Evolutionary conservation across 768 basidiomycete species (phyloP), one percentile per base, ranked within the genome.

Genomic region (Hygrocybe coccinea): DNA sequence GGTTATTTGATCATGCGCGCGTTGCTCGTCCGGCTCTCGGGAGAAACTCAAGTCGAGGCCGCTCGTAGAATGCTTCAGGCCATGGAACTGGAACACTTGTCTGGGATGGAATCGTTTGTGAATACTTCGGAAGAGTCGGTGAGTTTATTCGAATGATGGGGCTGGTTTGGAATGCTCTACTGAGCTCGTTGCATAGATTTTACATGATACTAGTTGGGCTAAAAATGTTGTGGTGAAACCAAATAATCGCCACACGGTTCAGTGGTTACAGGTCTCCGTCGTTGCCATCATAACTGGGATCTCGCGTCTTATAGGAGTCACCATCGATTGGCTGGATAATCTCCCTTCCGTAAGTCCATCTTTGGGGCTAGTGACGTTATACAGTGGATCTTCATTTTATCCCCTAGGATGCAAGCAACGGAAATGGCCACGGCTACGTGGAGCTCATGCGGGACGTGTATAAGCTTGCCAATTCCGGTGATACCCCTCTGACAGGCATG

Each of bases 361-460:
- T 41, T 15, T n/a, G 12, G 17, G 37, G n/a, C n/a, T n/a, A 2
- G 41, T 44, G 21, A 17, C 12, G 17, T 36, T 29, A 29, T 11
- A 22, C 9, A 7, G 25, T 33, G 15, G 29, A 52, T 5, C 55
- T 56, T 47, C 25, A 33, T 24, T 29, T 24, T 45, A 50, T 39
- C 15, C 38, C 57, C 41, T 34, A 61, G 48, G 57, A 45, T 37
- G 38, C 50, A 11, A 56, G 60, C 45, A 60, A 63, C 38, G 62
- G 65, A 12, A 55, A 67, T 34, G 69, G 72, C 12, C 58, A 68
- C 17, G 71, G 67, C 24, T 91, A 85, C 62, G 76, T 86, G 21
- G 62, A 68, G n/a, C 75, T 92, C 55, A 78, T 85, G 70, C 79
- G 83, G 29, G 66, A 71, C 11, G 67, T 92, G 3, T 97, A 97